Evolutionary conservation across 306 rosid genomes (phyloP).

Genomic region (Cucurbita argyrosperma): DNA sequence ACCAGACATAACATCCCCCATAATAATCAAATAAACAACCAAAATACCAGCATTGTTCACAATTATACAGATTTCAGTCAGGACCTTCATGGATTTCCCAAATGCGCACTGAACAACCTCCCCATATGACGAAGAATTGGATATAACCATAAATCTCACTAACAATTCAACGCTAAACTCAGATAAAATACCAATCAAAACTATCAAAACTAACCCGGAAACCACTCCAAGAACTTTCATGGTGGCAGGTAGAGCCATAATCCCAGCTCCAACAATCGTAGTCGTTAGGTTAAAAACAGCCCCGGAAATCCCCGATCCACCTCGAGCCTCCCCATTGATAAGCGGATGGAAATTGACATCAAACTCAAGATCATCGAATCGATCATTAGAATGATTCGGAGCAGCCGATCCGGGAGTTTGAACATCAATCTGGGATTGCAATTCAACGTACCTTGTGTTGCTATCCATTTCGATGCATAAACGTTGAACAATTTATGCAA

Average conservation of each 20-base stretch:
- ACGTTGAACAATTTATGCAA: background rate
- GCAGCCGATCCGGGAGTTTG: conserved; percentile 8
- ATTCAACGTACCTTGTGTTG: conserved; percentile 45
- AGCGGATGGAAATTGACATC: conserved; percentile 55
- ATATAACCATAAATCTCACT: conserved; percentile 45
- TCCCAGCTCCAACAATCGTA: conserved; percentile 81
- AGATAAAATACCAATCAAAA: conserved; percentile 71
- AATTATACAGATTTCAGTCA: conserved; percentile 67
- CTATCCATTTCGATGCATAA: conserved; percentile 23
- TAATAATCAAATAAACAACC: conserved; percentile 84
- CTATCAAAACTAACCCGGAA: conserved; percentile 50
- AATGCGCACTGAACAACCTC: conserved; percentile 75
- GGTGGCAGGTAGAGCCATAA: conserved; percentile 92
- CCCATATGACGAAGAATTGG: conserved; percentile 65
- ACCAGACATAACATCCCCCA: conserved; percentile 99
- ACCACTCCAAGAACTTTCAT: conserved; percentile 86
- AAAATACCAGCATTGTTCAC: conserved; percentile 73
- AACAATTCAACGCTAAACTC: conserved; percentile 70
- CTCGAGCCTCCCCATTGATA: conserved; percentile 23
- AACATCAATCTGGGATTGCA: conserved; percentile 36
- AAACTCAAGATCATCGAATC: conserved; percentile 37
- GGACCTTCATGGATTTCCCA: conserved; percentile 56
- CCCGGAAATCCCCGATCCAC: conserved; percentile 58
- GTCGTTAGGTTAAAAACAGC: conserved; percentile 88
- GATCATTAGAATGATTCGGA: conserved; percentile 5